Evolutionary conservation across 768 basidiomycete species (phyloP).

Genomic region (Suillus subalutaceus): DNA sequence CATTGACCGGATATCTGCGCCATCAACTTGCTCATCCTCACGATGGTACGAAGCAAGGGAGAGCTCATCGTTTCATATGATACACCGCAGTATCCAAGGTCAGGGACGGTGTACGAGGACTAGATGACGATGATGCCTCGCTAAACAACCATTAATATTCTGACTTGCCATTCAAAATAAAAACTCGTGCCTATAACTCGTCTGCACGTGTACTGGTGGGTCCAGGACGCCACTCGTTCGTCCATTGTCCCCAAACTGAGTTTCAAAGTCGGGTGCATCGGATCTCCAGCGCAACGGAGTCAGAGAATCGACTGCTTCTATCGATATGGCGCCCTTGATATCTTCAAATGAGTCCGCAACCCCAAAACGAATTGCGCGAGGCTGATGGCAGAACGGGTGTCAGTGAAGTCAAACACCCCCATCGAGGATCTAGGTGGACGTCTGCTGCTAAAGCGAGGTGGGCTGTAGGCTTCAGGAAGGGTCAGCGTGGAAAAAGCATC

Average conservation of each 20-base stretch:
- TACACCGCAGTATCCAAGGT: background rate
- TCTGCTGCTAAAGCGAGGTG: background rate
- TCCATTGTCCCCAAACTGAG: background rate
- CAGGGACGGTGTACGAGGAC: background rate
- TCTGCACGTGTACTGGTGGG: background rate
- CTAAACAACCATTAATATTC: background rate
- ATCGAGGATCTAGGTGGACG: background rate
- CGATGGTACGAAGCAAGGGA: background rate
- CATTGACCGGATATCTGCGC: background rate
- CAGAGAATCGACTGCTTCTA: conserved; percentile 2
- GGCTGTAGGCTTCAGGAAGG: conserved; percentile 1
- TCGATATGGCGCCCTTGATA: background rate
- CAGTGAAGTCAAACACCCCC: conserved; percentile 1
- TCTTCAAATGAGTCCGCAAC: conserved; percentile 2
- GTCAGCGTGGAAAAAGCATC: background rate
- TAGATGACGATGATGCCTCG: background rate
- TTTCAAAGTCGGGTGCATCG: background rate
- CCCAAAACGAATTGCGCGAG: conserved; percentile 3
- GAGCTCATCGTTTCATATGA: background rate
- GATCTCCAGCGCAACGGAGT: background rate
- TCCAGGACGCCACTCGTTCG: conserved; percentile 2
- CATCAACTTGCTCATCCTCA: background rate
- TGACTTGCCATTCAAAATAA: background rate
- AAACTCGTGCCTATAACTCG: background rate
- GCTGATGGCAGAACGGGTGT: background rate